phyloP scores from a whole-genome alignment of 1,284 basidiomycete genomes.

The Apiotrichum mycotoxinovorans region DNA sequence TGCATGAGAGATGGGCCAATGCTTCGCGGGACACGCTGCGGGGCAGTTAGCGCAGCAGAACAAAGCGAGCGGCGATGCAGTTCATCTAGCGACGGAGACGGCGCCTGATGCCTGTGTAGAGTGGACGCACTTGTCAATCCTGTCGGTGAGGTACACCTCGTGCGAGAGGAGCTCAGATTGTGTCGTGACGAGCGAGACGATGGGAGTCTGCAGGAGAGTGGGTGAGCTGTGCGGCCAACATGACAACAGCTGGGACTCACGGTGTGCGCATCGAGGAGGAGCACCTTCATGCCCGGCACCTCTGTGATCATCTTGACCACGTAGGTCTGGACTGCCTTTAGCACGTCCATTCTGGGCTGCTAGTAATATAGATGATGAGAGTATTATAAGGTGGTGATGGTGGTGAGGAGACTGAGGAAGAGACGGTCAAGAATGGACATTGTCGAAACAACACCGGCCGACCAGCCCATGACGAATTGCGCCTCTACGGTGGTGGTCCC shows the following conservation, averaged over 20 bases:
- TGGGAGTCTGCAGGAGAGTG: slow-evolving; percentile 69
- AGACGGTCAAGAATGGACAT: neutral
- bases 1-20: slow-evolving; percentile 94
- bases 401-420: no score
- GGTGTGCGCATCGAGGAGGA: slow-evolving; percentile 93
- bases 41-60: neutral
- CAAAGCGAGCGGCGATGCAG: no score
- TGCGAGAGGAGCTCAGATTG: slow-evolving; percentile 92
- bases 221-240: neutral
- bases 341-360: slow-evolving; percentile 71
- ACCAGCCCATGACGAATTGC: no score
- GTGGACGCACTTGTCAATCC: slow-evolving; percentile 74
- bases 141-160: slow-evolving; percentile 96
- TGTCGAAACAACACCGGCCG: slow-evolving; percentile 3
- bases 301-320: slow-evolving; percentile 83
- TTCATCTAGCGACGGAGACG: no score
- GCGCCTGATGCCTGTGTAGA: neutral
- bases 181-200: slow-evolving; percentile 90
- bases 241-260: slow-evolving; percentile 53
- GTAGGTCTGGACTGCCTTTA: slow-evolving; percentile 93
- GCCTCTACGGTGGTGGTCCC: neutral
- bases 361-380: neutral
- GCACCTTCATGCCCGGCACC: slow-evolving; percentile 91
- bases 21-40: slow-evolving; percentile 66
- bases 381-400: neutral